A percentile compares a stretch with the other conserved stretches of the same genome.
Conservation (phyloP, 768 basidiomycete genomes). For the Panellus pusillus region DNA sequence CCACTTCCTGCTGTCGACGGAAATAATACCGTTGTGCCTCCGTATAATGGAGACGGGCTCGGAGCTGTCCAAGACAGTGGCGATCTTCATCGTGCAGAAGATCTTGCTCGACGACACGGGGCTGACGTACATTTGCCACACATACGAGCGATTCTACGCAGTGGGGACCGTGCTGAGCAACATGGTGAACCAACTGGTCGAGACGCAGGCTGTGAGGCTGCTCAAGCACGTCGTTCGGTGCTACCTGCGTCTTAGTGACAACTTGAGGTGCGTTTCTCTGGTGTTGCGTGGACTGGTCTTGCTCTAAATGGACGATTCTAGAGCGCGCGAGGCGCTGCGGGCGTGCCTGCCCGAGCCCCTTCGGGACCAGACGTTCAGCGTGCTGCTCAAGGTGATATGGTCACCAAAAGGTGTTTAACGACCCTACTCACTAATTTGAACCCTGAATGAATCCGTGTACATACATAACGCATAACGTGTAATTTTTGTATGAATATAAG, state of each 20-base stretch:
- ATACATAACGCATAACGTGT: no score
- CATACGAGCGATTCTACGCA: conserved; percentile 99
- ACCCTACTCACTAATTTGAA: conserved; percentile 88
- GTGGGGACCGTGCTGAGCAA: conserved; percentile 98
- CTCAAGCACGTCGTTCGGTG: conserved; percentile 98
- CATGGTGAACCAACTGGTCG: conserved; percentile 98
- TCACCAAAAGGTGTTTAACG: conserved; percentile 92
- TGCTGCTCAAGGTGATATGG: conserved; percentile 95
- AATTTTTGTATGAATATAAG: not conserved
- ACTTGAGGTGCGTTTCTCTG: conserved; percentile 67
- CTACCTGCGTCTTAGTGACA: conserved; percentile 94
- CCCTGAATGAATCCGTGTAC: conserved; percentile 47
- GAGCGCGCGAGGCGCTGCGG: conserved; percentile 92
- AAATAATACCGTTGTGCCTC: conserved; percentile 98
- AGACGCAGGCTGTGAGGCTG: conserved; percentile 94
- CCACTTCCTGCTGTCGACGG: conserved; percentile 97
- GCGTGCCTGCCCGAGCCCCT: conserved; percentile 96
- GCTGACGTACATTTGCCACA: conserved; percentile 97
- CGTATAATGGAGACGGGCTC: conserved; percentile 99
- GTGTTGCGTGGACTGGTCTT: not conserved
- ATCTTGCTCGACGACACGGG: conserved; percentile 96
- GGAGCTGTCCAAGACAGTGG: conserved; percentile 97
- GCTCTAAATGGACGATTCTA: conserved; percentile 31
- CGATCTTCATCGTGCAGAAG: conserved; percentile 99
- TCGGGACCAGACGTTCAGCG: conserved; percentile 89